phyloP scores from a whole-genome alignment of 208 protist genomes.

The Acanthamoeba healyi region DNA sequence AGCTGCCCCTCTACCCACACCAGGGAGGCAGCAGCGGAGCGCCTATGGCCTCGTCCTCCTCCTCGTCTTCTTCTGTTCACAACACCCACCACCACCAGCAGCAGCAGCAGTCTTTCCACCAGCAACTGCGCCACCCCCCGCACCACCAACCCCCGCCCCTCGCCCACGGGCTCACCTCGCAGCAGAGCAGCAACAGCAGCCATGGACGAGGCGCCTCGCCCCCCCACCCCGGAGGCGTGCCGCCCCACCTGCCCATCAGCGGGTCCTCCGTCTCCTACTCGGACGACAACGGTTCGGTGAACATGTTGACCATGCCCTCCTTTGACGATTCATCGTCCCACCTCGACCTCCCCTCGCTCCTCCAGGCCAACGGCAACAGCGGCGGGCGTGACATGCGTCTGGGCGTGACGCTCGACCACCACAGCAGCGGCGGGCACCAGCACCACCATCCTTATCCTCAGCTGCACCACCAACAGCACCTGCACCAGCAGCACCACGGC shows the following conservation, averaged over 20 bases:
- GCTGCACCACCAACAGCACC: neutral
- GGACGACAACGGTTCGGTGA: neutral
- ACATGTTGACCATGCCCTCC: constrained; percentile 15
- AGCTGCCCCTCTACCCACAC: no score
- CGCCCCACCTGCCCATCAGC: constrained; percentile 20
- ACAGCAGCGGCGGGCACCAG: neutral
- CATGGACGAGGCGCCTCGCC: neutral
- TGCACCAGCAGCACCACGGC: neutral
- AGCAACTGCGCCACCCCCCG: neutral
- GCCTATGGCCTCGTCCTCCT: neutral
- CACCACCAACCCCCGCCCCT: constrained; percentile 10
- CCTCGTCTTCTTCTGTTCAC: no score
- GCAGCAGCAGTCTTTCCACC: neutral
- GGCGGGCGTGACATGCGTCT: neutral
- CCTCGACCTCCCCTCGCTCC: constrained; percentile 28
- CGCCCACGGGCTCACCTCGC: neutral
- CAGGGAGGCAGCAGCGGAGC: no score
- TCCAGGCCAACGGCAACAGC: constrained; percentile 48
- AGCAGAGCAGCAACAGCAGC: neutral
- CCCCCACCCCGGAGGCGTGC: neutral
- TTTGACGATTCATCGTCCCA: constrained; percentile 63
- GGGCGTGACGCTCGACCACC: neutral
- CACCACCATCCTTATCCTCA: neutral
- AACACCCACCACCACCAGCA: neutral
- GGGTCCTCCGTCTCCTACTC: constrained; percentile 23